Conservation (phyloP, 495 filamentous ascomycete species). For the Penicillium cosmopolitanum region DNA sequence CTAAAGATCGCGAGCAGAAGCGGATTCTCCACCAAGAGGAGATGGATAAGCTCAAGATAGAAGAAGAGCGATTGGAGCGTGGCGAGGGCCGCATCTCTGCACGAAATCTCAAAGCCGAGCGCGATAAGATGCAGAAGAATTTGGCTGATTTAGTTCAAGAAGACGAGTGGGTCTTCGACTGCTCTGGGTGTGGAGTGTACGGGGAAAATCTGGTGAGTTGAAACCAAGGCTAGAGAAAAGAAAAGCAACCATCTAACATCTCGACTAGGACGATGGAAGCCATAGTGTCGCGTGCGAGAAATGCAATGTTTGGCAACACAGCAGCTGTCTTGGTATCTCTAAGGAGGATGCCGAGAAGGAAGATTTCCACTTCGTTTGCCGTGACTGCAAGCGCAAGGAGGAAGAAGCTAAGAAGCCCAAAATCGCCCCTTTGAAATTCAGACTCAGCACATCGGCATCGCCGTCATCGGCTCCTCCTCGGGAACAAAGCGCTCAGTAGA, state of each 20-base stretch:
- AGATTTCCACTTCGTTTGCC: conserved; percentile 88
- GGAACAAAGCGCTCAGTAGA: conserved; percentile 33
- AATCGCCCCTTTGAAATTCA: conserved; percentile 70
- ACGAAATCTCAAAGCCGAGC: conserved; percentile 74
- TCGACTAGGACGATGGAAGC: conserved; percentile 78
- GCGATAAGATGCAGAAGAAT: conserved; percentile 73
- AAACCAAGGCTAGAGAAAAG: not conserved
- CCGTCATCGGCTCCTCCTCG: conserved; percentile 34
- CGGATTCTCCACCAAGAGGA: conserved; percentile 83
- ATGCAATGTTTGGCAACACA: conserved; percentile 97
- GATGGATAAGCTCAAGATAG: conserved; percentile 74
- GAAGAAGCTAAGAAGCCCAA: conserved; percentile 68
- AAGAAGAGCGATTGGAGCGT: conserved; percentile 66
- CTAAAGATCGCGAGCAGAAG: conserved; percentile 80
- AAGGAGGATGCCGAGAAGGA: conserved; percentile 78
- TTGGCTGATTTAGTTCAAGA: conserved; percentile 74
- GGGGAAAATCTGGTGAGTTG: conserved; percentile 72
- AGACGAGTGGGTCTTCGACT: conserved; percentile 94
- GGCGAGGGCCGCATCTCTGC: conserved; percentile 73
- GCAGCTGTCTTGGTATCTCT: conserved; percentile 80
- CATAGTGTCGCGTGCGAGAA: conserved; percentile 94
- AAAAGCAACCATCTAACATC: conserved; percentile 16
- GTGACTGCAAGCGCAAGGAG: conserved; percentile 69
- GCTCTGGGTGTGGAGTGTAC: conserved; percentile 80
- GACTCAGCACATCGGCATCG: conserved; percentile 57